Conservation (phyloP, 495 filamentous ascomycete species). For the Aspergillus avenaceus region DNA sequence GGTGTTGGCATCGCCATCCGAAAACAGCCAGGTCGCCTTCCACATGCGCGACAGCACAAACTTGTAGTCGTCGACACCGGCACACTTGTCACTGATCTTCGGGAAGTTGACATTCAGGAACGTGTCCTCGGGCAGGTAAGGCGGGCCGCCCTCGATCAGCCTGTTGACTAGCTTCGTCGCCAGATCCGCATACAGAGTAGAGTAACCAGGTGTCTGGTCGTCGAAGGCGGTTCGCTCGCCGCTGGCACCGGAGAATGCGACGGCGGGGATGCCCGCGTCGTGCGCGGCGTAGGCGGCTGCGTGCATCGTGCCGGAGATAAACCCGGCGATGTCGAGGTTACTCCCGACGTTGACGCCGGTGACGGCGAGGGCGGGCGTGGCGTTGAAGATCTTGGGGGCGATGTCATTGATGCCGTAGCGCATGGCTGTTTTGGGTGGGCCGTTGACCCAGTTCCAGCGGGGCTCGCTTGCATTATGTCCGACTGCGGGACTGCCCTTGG, state of each 20-base stretch:
- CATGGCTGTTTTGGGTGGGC: conserved; percentile 61
- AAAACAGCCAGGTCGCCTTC: conserved; percentile 41
- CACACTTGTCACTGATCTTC: conserved; percentile 43
- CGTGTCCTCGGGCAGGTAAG: conserved; percentile 53
- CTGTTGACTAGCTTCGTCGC: conserved; percentile 52
- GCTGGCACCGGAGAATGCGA: conserved; percentile 58
- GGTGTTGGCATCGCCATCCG: conserved; percentile 48
- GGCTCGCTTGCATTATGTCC: conserved; percentile 54
- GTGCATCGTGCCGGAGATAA: conserved; percentile 60
- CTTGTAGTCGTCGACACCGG: conserved; percentile 43
- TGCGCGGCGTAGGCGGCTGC: conserved; percentile 55
- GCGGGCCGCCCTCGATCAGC: conserved; percentile 49
- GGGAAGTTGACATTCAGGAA: conserved; percentile 70
- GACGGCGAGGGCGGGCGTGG: conserved; percentile 54
- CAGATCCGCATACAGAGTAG: conserved; percentile 56
- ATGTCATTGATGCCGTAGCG: conserved; percentile 57
- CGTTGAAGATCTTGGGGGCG: conserved; percentile 46
- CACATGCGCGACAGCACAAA: conserved; percentile 61
- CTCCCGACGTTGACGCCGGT: conserved; percentile 62
- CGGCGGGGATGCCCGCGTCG: conserved; percentile 51
- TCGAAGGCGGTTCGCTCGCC: conserved; percentile 51
- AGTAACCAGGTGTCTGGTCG: conserved; percentile 43
- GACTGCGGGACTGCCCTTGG: conserved; percentile 47
- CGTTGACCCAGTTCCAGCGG: conserved; percentile 66
- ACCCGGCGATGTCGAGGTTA: conserved; percentile 49